Evolutionary conservation across 352 stramenopile species (phyloP).

Genomic region (Lagenidium giganteum): DNA sequence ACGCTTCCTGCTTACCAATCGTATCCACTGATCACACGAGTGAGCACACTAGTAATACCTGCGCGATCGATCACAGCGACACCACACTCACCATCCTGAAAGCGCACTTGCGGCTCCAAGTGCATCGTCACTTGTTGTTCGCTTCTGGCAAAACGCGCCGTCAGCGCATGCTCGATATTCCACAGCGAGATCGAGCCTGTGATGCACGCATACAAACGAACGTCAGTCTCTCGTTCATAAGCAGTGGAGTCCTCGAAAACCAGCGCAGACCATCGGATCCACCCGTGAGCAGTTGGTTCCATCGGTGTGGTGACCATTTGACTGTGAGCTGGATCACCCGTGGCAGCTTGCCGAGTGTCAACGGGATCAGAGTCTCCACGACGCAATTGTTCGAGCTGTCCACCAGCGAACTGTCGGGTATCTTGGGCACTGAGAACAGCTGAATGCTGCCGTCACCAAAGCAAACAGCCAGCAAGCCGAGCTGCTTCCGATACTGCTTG

Average conservation of each 20-base stretch:
- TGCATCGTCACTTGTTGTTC: conserved; percentile 9
- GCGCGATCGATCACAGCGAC: not conserved
- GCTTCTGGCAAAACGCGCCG: conserved; percentile 3
- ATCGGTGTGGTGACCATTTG: conserved; percentile 67
- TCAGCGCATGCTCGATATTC: conserved; percentile 48
- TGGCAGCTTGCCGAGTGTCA: conserved; percentile 36
- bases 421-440: conserved; percentile 57
- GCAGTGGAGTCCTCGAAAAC: not conserved
- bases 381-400: conserved; percentile 9
- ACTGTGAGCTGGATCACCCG: conserved; percentile 59
- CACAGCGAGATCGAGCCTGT: conserved; percentile 71
- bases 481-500: conserved; percentile 14
- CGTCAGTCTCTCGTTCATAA: not conserved
- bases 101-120: conserved; percentile 68
- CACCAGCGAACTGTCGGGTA: conserved; percentile 31
- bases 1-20: conserved; percentile 73
- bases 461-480: conserved; percentile 62
- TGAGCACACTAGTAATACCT: conserved; percentile 6
- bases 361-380: conserved; percentile 42
- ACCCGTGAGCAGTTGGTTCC: conserved; percentile 73
- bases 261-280: conserved; percentile 59
- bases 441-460: conserved; percentile 75
- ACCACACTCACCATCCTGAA: conserved; percentile 64
- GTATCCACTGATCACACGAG: conserved; percentile 46
- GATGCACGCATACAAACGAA: not conserved